Base-by-base conservation (phyloP, 805 yeast species). In the Kodamaea nitidulidarum region DNA sequence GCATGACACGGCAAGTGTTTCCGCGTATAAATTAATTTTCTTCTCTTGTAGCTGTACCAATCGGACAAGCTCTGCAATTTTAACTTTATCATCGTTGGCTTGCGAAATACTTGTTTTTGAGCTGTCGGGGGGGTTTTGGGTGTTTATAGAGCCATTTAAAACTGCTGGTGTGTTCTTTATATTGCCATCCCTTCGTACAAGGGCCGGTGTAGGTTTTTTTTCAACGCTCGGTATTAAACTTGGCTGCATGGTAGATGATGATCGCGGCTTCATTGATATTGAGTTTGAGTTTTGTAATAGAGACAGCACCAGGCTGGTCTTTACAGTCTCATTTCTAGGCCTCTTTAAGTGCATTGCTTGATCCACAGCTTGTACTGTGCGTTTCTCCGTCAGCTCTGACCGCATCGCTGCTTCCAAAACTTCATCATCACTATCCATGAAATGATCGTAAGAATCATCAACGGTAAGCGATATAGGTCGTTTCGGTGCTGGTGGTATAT, bases 11-110 rank as follows among this genome's bases (percentile, higher is more conserved):
- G 41, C 41, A 11, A 38, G 24, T 3, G 41, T 38, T 26, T 38
- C 41, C 8, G 41, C 31, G 28, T 38, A 38, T 31, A 38, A 38
- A 28, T 33, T 38, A 21, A 38, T 38, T 17, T 38, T 38, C 30
- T 38, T 30, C 24, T 38, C 41, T 15, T 38, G 41, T 14, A 38
- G 15, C 10, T 38, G 34, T 4, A 38, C 24, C 15, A 38, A 27
- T 11, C 21, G 26, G 11, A 38, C 15, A 31, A 38, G 20, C 3
- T 37, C 32, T 14, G 15, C 31, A 12, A 27, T 15, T 27, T 27
- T 27, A 5, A 5, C 16, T 14, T 15, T 18, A 10, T 27, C 16
- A 5, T 4, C 11, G 8, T 27, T 16, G 8, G 8, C 16, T 14
- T 7, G 15, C 16, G 17, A 14, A 12, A 7, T 4, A 6, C 31